Evolutionary conservation across 345 rosid genomes (phyloP).

Genomic region (Pugionium cornutum): DNA sequence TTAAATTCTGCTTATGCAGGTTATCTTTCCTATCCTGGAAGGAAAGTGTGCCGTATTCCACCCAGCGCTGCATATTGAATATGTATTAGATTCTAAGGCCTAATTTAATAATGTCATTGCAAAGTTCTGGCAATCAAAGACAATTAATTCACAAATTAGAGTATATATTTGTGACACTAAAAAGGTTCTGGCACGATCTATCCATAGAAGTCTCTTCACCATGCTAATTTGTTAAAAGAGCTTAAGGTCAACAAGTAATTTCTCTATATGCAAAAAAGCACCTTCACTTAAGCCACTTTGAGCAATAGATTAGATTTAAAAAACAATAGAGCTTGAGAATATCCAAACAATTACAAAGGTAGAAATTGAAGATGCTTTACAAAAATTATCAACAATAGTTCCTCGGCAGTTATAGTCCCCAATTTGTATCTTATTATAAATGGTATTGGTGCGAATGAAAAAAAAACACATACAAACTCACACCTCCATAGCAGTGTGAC

Average conservation of each 20-base stretch:
- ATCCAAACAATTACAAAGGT: constrained; percentile 5
- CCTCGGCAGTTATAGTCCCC: constrained; percentile 17
- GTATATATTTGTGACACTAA: no score
- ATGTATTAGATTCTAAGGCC: constrained; percentile 21
- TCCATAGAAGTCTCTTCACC: background rate
- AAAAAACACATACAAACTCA: constrained; percentile 45
- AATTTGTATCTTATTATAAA: constrained; percentile 27
- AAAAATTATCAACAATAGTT: background rate
- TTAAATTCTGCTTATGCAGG: constrained; percentile 50
- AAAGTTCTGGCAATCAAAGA: constrained; percentile 13
- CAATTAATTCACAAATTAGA: background rate
- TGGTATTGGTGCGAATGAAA: constrained; percentile 3
- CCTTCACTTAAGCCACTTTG: constrained; percentile 1
- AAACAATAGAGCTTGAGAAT: constrained; percentile 27
- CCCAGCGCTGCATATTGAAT: constrained; percentile 41
- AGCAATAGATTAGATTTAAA: background rate
- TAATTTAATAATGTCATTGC: constrained; percentile 32
- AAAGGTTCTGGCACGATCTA: background rate
- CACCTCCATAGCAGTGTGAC: constrained; percentile 92
- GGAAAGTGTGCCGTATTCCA: constrained; percentile 31
- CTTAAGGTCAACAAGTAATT: no score
- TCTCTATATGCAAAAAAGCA: constrained; percentile 6
- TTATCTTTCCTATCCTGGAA: constrained; percentile 49
- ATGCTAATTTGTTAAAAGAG: no score
- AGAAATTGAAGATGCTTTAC: constrained; percentile 17